These are phyloP conservation scores for Lyophyllum semitale DNA, from an alignment of 768 basidiomycete species.

Conservation along the genomic window DNA sequence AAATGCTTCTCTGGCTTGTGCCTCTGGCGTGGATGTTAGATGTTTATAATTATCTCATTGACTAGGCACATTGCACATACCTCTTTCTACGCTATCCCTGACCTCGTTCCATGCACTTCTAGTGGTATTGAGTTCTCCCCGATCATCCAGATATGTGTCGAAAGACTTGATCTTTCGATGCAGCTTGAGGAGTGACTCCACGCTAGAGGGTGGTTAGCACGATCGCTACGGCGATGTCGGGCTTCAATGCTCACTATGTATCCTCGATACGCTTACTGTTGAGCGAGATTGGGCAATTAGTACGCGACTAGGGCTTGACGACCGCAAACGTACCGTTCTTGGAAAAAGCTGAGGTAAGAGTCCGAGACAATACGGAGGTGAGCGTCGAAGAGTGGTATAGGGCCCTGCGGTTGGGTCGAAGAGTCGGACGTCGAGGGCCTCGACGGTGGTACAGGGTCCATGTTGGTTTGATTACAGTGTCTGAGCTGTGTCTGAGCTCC, in stretches of 20 bases:
- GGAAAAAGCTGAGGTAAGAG: slow-evolving; percentile 82
- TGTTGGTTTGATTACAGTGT: slow-evolving; percentile 15
- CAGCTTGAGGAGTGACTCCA: slow-evolving; percentile 73
- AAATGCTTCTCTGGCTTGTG: slow-evolving; percentile 81
- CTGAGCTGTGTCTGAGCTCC: slow-evolving; percentile 12
- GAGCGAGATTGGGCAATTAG: slow-evolving; percentile 22
- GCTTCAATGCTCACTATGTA: slow-evolving; percentile 58
- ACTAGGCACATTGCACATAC: slow-evolving; percentile 34
- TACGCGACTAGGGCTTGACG: slow-evolving; percentile 13
- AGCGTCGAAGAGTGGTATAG: slow-evolving; percentile 69
- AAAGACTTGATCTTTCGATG: slow-evolving; percentile 71
- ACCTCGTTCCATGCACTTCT: slow-evolving; percentile 83
- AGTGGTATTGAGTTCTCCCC: slow-evolving; percentile 60
- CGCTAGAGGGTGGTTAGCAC: slow-evolving; percentile 40
- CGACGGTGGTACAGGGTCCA: slow-evolving; percentile 38
- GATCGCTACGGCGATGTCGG: background rate
- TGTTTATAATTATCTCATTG: slow-evolving; percentile 1
- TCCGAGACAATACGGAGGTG: slow-evolving; percentile 72
- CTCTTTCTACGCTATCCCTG: slow-evolving; percentile 83
- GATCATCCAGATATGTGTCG: slow-evolving; percentile 75
- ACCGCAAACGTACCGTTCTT: slow-evolving; percentile 65
- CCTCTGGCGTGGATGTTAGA: slow-evolving; percentile 51
- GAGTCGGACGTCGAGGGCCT: slow-evolving; percentile 41
- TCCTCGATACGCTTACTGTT: slow-evolving; percentile 87
- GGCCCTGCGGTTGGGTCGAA: slow-evolving; percentile 43